Evolutionary conservation across 331 rosid genomes (phyloP).

Genomic region (Cydonia oblonga): DNA sequence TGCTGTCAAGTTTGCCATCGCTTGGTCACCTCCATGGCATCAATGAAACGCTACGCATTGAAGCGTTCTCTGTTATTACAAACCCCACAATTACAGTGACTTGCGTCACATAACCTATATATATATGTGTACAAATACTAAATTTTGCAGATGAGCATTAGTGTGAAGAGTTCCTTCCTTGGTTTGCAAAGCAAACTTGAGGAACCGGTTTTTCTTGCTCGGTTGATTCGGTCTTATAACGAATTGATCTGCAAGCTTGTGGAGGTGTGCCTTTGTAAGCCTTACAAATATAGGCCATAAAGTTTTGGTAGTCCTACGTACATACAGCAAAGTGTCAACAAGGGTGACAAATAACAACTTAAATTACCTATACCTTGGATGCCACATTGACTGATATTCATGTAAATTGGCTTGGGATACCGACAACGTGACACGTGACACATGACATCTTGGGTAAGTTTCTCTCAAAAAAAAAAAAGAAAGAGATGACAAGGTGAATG

Average conservation of each 20-base stretch:
- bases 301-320: conserved; percentile 41
- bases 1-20: not conserved
- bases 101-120: too few relatives aligned
- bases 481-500: not conserved
- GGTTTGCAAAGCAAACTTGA: conserved; percentile 31
- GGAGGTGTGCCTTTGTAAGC: conserved; percentile 25
- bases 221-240: not conserved
- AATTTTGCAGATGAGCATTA: not conserved
- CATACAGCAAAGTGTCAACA: conserved; percentile 2
- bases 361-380: too few relatives aligned
- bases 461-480: too few relatives aligned
- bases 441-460: too few relatives aligned
- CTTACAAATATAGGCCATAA: conserved; percentile 8
- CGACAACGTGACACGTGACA: too few relatives aligned
- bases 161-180: conserved; percentile 18
- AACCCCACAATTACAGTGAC: too few relatives aligned
- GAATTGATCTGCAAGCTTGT: conserved; percentile 36
- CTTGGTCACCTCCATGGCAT: not conserved
- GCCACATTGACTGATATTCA: too few relatives aligned
- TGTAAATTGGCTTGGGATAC: too few relatives aligned
- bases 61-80: too few relatives aligned
- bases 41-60: not conserved
- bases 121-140: too few relatives aligned
- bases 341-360: not conserved
- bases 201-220: conserved; percentile 6